Base-by-base conservation (phyloP, 2,329 filamentous ascomycete genomes). In the Xylaria sp. region DNA sequence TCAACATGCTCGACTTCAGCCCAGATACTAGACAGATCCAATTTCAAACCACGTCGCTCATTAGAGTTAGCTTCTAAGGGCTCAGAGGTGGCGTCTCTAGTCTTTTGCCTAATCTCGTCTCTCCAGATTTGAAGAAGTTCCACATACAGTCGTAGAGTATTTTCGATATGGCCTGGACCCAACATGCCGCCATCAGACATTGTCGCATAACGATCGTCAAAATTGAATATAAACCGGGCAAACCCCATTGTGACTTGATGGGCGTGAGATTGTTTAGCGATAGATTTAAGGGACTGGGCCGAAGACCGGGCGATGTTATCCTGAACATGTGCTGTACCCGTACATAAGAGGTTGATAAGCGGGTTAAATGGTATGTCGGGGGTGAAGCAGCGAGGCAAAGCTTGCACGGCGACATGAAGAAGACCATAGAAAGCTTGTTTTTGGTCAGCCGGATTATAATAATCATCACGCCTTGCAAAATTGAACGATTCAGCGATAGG, bases 101-200 rank as follows among this genome's bases (percentile, higher is more conserved):
- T 92, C 77, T 96, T 97, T 71, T 92, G 90, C 76, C 92, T 92
- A 70, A 99, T 97, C 77, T 98, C 95, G 70, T 97, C 94, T 60
- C 97, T 97, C 97, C 97, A 99, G 46, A 99, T 97, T 71, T 94
- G 90, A 13, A 99, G 85, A 5, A 99, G 83, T 80, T 99, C 94
- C 33, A 98, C 93, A 76, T 99, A 99, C 11, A 99, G 85, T 71
- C 92, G 91, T 23, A 99, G 81, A 0, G 96, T 99, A 73, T 91
- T 97, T 79, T 99, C 96, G 66, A 99, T 97, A 76, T 99, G 96
- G 4, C 91, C 93, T 40, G 93, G 90, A 0, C 95, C 96, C 28
- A 99, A 89, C 90, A 99, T 96, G 2, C 96, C 96, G 38, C 97
- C 96, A 76, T 99, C 96, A 10, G 94, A 97, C 90, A 98, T 97